These are phyloP conservation scores for Phoma herbarum DNA, from an alignment of 2,329 filamentous ascomycete species.

Conservation along the genomic window DNA sequence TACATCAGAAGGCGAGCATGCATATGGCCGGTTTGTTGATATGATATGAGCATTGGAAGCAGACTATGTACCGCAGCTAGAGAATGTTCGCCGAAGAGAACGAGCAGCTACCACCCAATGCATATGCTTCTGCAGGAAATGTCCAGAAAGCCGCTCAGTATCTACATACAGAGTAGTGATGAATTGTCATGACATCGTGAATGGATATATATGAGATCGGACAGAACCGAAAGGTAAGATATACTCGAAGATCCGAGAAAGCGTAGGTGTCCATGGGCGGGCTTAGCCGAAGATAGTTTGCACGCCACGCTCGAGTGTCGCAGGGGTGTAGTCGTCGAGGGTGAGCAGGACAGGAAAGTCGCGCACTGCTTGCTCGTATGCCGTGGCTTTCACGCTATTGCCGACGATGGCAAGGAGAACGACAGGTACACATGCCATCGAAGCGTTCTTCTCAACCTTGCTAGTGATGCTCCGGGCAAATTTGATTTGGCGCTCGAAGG, in stretches of 20 bases:
- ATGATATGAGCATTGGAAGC: constrained; percentile 2
- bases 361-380: constrained; percentile 33
- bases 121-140: constrained; percentile 10
- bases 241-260: background rate
- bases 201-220: background rate
- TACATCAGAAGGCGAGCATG: background rate
- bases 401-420: constrained; percentile 39
- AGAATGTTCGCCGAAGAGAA: constrained; percentile 15
- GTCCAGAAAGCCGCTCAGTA: background rate
- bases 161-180: constrained; percentile 1
- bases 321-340: constrained; percentile 41
- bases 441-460: constrained; percentile 26
- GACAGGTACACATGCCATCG: constrained; percentile 33
- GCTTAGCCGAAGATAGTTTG: constrained; percentile 36
- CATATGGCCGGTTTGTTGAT: background rate
- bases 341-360: constrained; percentile 43
- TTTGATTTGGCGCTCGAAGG: constrained; percentile 42
- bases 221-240: constrained; percentile 12
- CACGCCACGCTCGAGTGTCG: constrained; percentile 38
- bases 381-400: constrained; percentile 23
- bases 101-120: constrained; percentile 15
- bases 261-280: too few species aligned
- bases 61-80: constrained; percentile 12
- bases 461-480: constrained; percentile 39
- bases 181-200: constrained; percentile 12